Evolutionary conservation across 176 grass and related monocot genomes (phyloP).

Genomic region (Triticum monococcum): DNA sequence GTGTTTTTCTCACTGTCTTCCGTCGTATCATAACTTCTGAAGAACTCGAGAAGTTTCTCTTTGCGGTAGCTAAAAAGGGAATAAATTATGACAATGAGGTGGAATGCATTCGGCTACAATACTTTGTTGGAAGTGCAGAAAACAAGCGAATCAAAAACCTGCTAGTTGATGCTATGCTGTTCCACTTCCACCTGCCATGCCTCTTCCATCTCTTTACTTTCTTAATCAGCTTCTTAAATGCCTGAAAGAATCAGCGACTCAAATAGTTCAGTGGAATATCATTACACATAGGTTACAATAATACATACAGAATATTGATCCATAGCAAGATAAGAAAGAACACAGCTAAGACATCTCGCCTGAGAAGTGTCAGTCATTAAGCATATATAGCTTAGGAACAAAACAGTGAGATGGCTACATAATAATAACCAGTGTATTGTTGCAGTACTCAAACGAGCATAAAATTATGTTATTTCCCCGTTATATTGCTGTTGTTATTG

Average conservation of each 20-base stretch:
- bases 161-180: background rate
- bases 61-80: conserved; percentile 26
- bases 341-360: background rate
- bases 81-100: background rate
- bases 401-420: background rate
- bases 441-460: background rate
- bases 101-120: background rate
- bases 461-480: background rate
- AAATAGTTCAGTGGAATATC: background rate
- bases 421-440: background rate
- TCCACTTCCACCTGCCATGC: background rate
- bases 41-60: conserved; percentile 31
- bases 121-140: conserved; percentile 14
- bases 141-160: conserved; percentile 24
- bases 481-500: background rate
- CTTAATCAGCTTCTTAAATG: conserved; percentile 40
- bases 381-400: conserved; percentile 5
- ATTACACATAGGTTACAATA: background rate
- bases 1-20: conserved; percentile 25
- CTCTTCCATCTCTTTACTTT: conserved; percentile 37
- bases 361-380: conserved; percentile 8
- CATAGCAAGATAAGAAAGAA: conserved; percentile 15
- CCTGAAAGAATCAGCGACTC: conserved; percentile 27
- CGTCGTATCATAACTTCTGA: background rate
- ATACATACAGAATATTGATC: background rate